Evolutionary conservation across 2,329 filamentous ascomycete species (phyloP), one percentile per base, ranked within the genome.

Genomic region (Aaosphaeria arxii): DNA sequence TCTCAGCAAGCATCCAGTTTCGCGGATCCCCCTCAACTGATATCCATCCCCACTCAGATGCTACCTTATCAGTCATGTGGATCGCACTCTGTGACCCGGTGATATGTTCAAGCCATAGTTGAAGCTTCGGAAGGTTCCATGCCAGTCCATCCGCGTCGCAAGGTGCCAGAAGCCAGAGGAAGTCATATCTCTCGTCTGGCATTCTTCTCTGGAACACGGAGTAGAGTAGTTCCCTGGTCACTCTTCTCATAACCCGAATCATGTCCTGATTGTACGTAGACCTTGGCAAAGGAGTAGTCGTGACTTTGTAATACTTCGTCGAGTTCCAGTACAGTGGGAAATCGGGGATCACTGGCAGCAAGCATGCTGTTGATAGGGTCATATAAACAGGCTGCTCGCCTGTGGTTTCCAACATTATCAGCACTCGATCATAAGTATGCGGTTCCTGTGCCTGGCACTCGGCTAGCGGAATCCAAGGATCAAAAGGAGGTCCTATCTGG

Each of bases 241-340:
- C 56, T 2, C 40, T 44, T 6, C 53, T 59, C 43, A 69, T 44
- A 11, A 46, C 38, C 5, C 33, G n/a, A 6, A 67, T 40, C 9
- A 63, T 52, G 17, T 57, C 36, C 7, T 57, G 42, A 1, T 39
- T 44, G 11, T 67, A 31, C 1, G n/a, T 41, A 13, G 46, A 39
- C 5, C 42, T 33, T 2, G 48, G 42, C 29, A 63, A 42, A 28
- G 40, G 43, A 6, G 57, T 61, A 11, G 30, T 54, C 13, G 41
- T 52, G 1, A 64, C 55, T 3, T 36, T 48, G 30, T 65, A 66
- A 5, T 45, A 47, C 36, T 50, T 61, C 5, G 53, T 53, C 31
- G 59, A 43, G 31, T 68, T 70, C 69, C 68, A 71, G 32, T 64
- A 53, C 4, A 71, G 50, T 4, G 47, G 35, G 5, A 67, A 44